phyloP scores from a whole-genome alignment of 345 rosid species.

The Raphanus sativus region DNA sequence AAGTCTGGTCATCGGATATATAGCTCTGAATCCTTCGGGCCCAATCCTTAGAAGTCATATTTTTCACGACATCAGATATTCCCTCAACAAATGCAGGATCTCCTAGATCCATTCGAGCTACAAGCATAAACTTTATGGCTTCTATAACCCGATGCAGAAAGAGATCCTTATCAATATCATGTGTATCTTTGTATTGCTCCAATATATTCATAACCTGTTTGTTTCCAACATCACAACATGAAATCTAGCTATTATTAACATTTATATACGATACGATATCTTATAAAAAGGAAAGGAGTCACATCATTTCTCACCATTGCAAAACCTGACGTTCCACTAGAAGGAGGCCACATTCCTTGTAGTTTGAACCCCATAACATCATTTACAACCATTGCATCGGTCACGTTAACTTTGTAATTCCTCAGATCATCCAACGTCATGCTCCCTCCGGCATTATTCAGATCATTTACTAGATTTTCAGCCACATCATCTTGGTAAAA shows the following conservation, averaged over 20 bases:
- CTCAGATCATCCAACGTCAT: slow-evolving; percentile 71
- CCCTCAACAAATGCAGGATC: slow-evolving; percentile 58
- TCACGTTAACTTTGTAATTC: slow-evolving; percentile 59
- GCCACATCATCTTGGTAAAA: slow-evolving; percentile 65
- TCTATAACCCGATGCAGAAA: slow-evolving; percentile 70
- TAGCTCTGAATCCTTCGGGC: slow-evolving; percentile 48
- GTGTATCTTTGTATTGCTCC: slow-evolving; percentile 43
- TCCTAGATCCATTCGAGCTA: slow-evolving; percentile 73
- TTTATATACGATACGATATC: no score
- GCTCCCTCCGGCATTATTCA: slow-evolving; percentile 62
- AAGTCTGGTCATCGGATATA: slow-evolving; percentile 66
- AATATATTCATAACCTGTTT: slow-evolving; percentile 66
- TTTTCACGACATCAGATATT: slow-evolving; percentile 29
- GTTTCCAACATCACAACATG: not conserved
- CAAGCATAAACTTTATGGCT: slow-evolving; percentile 83
- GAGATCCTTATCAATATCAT: slow-evolving; percentile 48
- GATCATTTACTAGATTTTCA: slow-evolving; percentile 59
- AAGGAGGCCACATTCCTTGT: slow-evolving; percentile 83
- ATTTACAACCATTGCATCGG: slow-evolving; percentile 50
- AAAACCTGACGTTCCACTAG: slow-evolving; percentile 68
- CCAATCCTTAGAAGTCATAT: slow-evolving; percentile 61
- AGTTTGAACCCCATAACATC: slow-evolving; percentile 58
- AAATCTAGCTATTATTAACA: not conserved
- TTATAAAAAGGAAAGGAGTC: not conserved
- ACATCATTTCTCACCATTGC: slow-evolving; percentile 53